Percentiles rank a stretch among this genome's conserved stretches.
Conservation (phyloP, 139 green algal species). For the Gonium pectorale region DNA sequence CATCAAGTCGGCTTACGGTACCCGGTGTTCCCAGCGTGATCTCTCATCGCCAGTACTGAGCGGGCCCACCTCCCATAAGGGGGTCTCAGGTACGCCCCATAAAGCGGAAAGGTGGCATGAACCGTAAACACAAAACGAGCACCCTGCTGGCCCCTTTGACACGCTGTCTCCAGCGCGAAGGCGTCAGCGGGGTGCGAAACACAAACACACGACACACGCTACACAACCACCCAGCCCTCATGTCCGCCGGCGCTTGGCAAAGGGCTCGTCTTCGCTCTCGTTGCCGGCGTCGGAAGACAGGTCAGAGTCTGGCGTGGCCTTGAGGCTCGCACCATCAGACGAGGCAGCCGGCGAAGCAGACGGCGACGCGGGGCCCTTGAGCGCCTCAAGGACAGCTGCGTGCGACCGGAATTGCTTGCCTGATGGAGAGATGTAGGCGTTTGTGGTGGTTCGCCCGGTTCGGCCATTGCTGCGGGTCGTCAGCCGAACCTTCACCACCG, state of each 20-base stretch:
- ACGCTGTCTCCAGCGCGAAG: constrained; percentile 22
- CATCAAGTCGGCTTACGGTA: constrained; percentile 21
- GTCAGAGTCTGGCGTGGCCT: neutral
- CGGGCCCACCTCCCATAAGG: neutral
- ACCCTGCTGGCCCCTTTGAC: neutral
- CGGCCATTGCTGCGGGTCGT: constrained; percentile 22
- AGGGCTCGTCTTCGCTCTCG: neutral
- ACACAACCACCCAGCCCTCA: neutral
- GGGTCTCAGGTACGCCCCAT: no score
- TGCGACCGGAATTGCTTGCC: constrained; percentile 15
- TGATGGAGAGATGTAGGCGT: constrained; percentile 15
- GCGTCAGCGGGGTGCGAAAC: constrained; percentile 4
- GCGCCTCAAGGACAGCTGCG: neutral
- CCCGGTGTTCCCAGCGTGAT: constrained; percentile 15
- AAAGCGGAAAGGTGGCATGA: neutral
- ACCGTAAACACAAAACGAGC: constrained; percentile 22
- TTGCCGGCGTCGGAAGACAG: neutral
- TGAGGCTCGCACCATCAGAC: no score
- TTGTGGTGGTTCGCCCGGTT: constrained; percentile 13
- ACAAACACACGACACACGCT: neutral
- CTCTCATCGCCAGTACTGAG: constrained; percentile 30
- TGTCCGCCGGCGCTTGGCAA: neutral
- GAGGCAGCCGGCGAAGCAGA: no score
- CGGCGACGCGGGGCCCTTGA: neutral
- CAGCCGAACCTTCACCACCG: neutral